These are phyloP conservation scores for Penicillium glabrum DNA, from an alignment of 2,329 filamentous ascomycete genomes.

Conservation along the genomic window DNA sequence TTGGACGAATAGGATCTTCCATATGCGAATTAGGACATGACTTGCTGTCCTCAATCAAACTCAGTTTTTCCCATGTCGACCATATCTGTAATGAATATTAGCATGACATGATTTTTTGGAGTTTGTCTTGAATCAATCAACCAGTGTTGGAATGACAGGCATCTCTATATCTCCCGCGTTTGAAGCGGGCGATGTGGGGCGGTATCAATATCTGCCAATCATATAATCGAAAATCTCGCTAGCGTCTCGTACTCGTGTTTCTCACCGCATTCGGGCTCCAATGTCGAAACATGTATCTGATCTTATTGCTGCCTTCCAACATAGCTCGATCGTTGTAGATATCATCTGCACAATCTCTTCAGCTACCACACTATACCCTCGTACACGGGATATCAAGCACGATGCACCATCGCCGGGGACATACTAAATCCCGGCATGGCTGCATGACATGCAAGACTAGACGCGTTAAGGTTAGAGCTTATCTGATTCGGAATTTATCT, in stretches of 20 bases:
- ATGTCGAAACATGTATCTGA: background rate
- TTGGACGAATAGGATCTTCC: background rate
- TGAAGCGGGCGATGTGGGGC: background rate
- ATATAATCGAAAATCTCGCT: rapidly evolving
- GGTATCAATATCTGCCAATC: background rate
- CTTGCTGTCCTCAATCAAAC: background rate
- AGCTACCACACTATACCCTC: background rate
- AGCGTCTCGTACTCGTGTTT: background rate
- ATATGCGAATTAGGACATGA: background rate
- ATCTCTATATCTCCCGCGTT: background rate
- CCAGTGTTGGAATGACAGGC: background rate
- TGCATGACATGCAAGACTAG: conserved; percentile 24
- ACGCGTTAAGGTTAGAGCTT: conserved; percentile 22
- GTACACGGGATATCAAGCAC: background rate
- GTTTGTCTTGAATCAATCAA: background rate
- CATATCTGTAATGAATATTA: background rate
- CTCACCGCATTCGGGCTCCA: background rate
- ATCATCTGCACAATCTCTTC: too few species aligned
- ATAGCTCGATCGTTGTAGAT: background rate
- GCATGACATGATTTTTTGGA: background rate
- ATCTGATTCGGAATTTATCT: background rate
- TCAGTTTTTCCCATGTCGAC: background rate
- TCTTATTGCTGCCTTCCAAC: background rate
- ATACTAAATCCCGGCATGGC: conserved; percentile 25
- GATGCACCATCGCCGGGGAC: conserved; percentile 16